A percentile compares a stretch with the other conserved stretches of the same genome.
Evolutionary conservation across 2,329 filamentous ascomycete genomes (phyloP).

Genomic region (Davidsoniella neocaledoniae): DNA sequence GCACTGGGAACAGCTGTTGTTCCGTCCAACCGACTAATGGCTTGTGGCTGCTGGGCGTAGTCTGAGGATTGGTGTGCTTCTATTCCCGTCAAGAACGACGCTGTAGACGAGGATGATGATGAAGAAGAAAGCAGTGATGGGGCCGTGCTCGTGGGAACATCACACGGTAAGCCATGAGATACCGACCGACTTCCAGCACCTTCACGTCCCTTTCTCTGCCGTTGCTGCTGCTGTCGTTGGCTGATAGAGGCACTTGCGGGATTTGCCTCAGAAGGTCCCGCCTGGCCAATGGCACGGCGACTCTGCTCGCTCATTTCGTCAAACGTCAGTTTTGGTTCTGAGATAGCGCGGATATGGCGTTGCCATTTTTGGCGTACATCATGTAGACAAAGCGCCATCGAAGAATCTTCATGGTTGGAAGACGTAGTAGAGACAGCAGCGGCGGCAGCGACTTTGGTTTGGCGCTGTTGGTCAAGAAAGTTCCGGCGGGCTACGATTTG

Average conservation of each 20-base stretch:
- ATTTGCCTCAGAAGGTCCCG: neutral
- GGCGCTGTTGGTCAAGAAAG: slow-evolving; percentile 4
- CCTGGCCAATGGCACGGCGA: neutral
- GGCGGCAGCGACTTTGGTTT: neutral
- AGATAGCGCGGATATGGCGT: slow-evolving; percentile 7
- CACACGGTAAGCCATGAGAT: slow-evolving; percentile 2
- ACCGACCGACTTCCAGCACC: neutral
- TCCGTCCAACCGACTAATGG: no score
- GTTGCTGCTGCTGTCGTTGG: no score
- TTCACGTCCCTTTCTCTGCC: no score
- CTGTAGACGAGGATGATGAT: no score
- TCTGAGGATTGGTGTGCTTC: neutral
- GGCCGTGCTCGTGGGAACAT: neutral
- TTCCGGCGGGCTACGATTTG: slow-evolving; percentile 3
- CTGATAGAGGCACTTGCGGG: no score
- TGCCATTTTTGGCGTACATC: slow-evolving; percentile 3
- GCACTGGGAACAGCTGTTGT: neutral
- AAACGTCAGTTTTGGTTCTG: slow-evolving; percentile 7
- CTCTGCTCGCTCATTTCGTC: slow-evolving; percentile 2
- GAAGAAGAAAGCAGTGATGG: neutral
- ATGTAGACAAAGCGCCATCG: slow-evolving; percentile 4
- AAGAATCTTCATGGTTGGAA: neutral
- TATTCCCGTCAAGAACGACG: neutral
- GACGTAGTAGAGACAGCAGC: neutral
- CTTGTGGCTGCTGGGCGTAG: no score